Evolutionary conservation across 2,329 filamentous ascomycete species (phyloP).

Genomic region (Claviceps maximensis): DNA sequence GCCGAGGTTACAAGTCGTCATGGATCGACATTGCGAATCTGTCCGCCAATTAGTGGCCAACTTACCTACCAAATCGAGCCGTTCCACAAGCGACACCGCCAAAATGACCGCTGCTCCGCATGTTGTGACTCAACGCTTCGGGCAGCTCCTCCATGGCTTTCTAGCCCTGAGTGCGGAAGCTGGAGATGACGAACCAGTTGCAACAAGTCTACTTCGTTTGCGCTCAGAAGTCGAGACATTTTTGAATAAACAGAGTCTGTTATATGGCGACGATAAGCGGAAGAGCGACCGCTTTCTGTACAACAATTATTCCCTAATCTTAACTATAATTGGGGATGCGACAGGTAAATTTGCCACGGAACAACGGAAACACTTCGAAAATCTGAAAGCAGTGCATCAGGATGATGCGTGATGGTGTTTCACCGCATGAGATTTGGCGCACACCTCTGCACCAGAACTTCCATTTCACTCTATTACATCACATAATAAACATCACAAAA

Average conservation of each 20-base stretch:
- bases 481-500: background rate
- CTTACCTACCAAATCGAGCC: conserved; percentile 32
- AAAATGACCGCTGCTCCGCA: conserved; percentile 73
- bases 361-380: conserved; percentile 62
- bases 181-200: conserved; percentile 86
- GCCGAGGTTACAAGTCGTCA: conserved; percentile 87
- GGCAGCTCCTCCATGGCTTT: conserved; percentile 78
- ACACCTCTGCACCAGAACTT: background rate
- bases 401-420: conserved; percentile 20
- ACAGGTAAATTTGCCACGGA: conserved; percentile 62
- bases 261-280: conserved; percentile 58
- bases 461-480: background rate
- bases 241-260: conserved; percentile 61
- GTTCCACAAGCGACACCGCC: conserved; percentile 34
- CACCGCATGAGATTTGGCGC: background rate
- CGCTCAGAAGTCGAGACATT: conserved; percentile 75
- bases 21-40: conserved; percentile 86
- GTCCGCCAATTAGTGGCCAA: conserved; percentile 50
- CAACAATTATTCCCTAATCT: conserved; percentile 91
- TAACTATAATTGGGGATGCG: conserved; percentile 77
- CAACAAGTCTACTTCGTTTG: conserved; percentile 63
- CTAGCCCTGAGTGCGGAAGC: conserved; percentile 75
- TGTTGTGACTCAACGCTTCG: conserved; percentile 87
- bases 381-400: conserved; percentile 45
- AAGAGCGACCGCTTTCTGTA: conserved; percentile 81